Conservation (phyloP, 2,329 filamentous ascomycete genomes). For the Pseudogymnoascus verrucosus region DNA sequence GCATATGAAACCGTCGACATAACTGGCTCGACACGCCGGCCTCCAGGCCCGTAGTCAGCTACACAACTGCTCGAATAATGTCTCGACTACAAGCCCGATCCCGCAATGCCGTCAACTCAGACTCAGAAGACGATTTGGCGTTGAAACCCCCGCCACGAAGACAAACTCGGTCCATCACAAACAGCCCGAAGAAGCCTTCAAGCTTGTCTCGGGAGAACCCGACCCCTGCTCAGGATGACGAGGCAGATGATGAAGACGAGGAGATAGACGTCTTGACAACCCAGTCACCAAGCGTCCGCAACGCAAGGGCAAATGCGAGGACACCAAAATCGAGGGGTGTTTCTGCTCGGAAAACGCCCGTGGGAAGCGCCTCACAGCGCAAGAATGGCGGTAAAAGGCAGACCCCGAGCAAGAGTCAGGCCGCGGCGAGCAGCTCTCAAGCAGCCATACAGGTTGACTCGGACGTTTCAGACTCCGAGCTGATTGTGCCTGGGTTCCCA, state of each 20-base stretch:
- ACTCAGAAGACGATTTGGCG: neutral
- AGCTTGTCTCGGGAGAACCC: neutral
- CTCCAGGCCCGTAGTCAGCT: neutral
- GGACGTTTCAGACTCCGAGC: neutral
- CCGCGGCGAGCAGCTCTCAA: neutral
- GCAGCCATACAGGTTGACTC: neutral
- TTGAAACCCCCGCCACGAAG: neutral
- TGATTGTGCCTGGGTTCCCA: conserved; percentile 2
- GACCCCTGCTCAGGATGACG: neutral
- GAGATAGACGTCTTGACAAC: neutral
- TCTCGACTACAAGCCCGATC: neutral
- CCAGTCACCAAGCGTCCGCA: neutral
- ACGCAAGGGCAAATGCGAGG: neutral
- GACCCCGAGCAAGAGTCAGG: neutral
- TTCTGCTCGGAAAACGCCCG: neutral
- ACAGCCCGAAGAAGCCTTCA: neutral
- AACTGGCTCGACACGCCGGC: neutral
- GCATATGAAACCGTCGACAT: neutral
- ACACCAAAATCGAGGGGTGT: neutral
- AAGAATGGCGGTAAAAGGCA: neutral
- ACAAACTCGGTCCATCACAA: neutral
- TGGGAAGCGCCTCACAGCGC: neutral
- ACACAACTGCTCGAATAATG: neutral
- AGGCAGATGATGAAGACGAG: neutral
- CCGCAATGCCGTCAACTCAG: neutral